phyloP scores from a whole-genome alignment of 495 filamentous ascomycete genomes.

The Arthonia radiata region DNA sequence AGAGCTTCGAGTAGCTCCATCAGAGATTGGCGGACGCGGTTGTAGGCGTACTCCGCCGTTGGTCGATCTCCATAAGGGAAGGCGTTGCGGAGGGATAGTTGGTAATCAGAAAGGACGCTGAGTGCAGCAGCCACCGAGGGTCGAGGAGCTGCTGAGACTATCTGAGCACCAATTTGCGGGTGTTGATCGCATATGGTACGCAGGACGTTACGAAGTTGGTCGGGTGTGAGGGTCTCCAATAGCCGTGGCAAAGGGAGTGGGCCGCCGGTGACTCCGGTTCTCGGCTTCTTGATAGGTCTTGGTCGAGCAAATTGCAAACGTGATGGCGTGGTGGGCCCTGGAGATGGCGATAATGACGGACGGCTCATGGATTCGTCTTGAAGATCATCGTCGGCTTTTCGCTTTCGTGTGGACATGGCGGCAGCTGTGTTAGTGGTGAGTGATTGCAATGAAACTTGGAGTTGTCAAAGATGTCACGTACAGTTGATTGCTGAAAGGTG shows the following conservation, averaged over 20 bases:
- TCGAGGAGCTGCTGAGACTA: slow-evolving; percentile 61
- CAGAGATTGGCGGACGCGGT: slow-evolving; percentile 65
- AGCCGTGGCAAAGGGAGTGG: slow-evolving; percentile 62
- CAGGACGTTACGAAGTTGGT: slow-evolving; percentile 58
- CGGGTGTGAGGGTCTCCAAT: slow-evolving; percentile 68
- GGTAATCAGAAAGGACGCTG: slow-evolving; percentile 57
- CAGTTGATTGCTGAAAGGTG: no score
- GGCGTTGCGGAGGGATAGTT: slow-evolving; percentile 46
- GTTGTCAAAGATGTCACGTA: no score
- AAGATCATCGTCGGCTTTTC: slow-evolving; percentile 66
- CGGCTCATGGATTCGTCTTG: slow-evolving; percentile 37
- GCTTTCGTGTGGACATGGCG: slow-evolving; percentile 44
- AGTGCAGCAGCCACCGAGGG: slow-evolving; percentile 62
- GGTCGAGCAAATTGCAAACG: slow-evolving; percentile 29
- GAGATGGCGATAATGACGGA: slow-evolving; percentile 66
- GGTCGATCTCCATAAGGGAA: slow-evolving; percentile 67
- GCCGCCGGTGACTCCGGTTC: slow-evolving; percentile 47
- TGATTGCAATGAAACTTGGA: no score
- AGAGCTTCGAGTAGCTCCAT: slow-evolving; percentile 66
- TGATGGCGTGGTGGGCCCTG: slow-evolving; percentile 37
- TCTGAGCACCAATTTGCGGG: slow-evolving; percentile 54
- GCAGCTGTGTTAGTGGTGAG: slow-evolving; percentile 23
- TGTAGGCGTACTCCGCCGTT: slow-evolving; percentile 81
- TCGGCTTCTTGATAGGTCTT: slow-evolving; percentile 25
- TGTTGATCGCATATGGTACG: slow-evolving; percentile 75